Percentiles rank a stretch among this genome's conserved stretches.
Conservation (phyloP, 2,329 filamentous ascomycete species). For the Sporothrix variecibatus region DNA sequence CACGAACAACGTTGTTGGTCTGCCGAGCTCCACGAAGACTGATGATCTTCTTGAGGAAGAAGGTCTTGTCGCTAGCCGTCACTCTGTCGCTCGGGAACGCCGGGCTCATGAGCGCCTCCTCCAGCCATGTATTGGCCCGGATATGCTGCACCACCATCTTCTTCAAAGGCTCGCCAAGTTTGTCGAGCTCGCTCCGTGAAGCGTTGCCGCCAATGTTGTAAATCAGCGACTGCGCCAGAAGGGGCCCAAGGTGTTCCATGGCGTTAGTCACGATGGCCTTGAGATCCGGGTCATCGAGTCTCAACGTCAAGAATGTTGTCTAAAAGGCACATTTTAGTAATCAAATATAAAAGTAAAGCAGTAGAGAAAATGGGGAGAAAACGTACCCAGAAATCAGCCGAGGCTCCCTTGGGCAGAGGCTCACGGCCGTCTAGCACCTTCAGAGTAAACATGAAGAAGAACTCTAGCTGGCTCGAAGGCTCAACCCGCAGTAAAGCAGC, state of each 20-base stretch:
- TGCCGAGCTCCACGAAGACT: constrained; percentile 64
- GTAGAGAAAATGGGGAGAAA: no score
- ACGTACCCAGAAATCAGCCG: constrained; percentile 74
- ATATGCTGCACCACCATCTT: constrained; percentile 62
- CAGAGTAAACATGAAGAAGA: constrained; percentile 71
- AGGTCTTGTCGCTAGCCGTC: constrained; percentile 57
- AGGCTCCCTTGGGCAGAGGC: constrained; percentile 71
- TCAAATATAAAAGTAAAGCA: not conserved
- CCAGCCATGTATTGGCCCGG: constrained; percentile 62
- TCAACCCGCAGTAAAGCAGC: constrained; percentile 62
- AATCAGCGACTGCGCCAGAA: constrained; percentile 60
- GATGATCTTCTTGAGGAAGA: constrained; percentile 68
- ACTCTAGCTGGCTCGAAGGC: constrained; percentile 59
- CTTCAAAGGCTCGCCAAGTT: constrained; percentile 69
- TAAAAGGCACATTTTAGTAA: constrained; percentile 34
- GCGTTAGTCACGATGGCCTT: constrained; percentile 51
- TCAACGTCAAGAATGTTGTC: constrained; percentile 56
- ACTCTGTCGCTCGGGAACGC: constrained; percentile 63
- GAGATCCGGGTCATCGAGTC: constrained; percentile 45
- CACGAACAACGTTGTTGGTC: constrained; percentile 67
- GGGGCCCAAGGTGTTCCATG: constrained; percentile 61
- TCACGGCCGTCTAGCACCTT: constrained; percentile 70
- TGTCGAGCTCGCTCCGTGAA: constrained; percentile 71
- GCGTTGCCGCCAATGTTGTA: constrained; percentile 69
- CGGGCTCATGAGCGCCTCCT: constrained; percentile 57